Evolutionary conservation across 768 basidiomycete species (phyloP), one percentile per base, ranked within the genome.

Genomic region (Dictyophora rubrovolvata): DNA sequence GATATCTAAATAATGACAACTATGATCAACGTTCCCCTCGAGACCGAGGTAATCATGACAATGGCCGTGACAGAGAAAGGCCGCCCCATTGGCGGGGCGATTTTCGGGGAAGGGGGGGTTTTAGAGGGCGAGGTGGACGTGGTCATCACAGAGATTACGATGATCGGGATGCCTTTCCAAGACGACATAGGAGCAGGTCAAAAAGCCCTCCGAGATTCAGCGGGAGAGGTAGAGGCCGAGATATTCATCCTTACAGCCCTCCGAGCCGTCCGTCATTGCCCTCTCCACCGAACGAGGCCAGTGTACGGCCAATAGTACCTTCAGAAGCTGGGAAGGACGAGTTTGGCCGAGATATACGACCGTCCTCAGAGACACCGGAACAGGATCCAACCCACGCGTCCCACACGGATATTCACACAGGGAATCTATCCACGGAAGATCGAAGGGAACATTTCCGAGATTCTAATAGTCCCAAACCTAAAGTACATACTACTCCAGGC

Each of bases 281-380:
- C 20, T 59, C 63, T 48, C 57, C 66, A 53, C 66, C 65, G 55
- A 68, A 63, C 63, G 61, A 69, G 17, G 65, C 20, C 62, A 64
- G 68, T 34, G 54, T 64, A 20, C 51, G 68, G 46, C 54, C 57
- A 46, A 35, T 66, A 62, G 65, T 67, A 67, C 63, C 63, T 54
- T 72, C 67, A 53, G 67, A 67, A 55, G 63, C 69, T n/a, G 83
- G 74, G 59, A 89, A 83, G 71, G 89, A 92, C 78, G 89, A 92
- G 70, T 92, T 92, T 71, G 89, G 89, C 64, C 84, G 89, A 65
- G 88, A 91, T 69, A 77, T 89, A 67, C 79, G 89, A 65, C 73
- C 79, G 36, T 83, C 86, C 42, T 74, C 79, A 53, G 14, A 50
- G 7, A 49, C 55, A 28, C 53, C 50, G 18, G 21, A 37, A 53